Base-by-base conservation (phyloP, 768 basidiomycete species). In the Tylopilus balloui region DNA sequence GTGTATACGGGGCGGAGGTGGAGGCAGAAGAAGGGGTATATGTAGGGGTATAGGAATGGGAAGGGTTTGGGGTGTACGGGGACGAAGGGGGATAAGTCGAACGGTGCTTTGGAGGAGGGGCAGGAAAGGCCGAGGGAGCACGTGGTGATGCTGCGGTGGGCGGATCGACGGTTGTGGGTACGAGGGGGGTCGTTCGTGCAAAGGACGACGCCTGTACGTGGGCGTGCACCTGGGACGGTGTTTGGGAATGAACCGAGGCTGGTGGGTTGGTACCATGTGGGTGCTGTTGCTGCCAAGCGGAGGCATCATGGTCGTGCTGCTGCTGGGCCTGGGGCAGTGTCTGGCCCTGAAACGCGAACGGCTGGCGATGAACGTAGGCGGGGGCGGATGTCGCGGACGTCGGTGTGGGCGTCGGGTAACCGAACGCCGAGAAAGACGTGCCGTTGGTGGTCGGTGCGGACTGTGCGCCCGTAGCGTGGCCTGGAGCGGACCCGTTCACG, bases 131-230 rank as follows among this genome's bases (percentile, higher is more conserved):
- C 14, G 54, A 44, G 23, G 36, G 10, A 2, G 50, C 21, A 29
- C 50, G 64, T 4, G 53, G 24, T 13, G 47, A 46, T 7, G 42
- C 50, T 7, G 50, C 6, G 15, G 23, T 14, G 23, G 56, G 53
- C 2, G 57, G 35, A n/a, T 63, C 63, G 51, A 63, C 58, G 37
- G 61, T 61, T 6, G 63, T 65, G 28, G 65, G 66, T 1, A 66
- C 61, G 45, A 66, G 48, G 3, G 66, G 61, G 0, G 66, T 64
- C 13, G 65, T 55, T 34, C 65, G 61, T 1, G 65, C 44, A 47
- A 56, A 66, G 7, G 58, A 55, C 15, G 61, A 54, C 0, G 50
- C 8, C 24, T 58, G 63, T 15, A 40, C 43, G 14, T 55, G 64
- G 1, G 59, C 31, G 27, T 39, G 61, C 17, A 47, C 47, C 32